phyloP scores from a whole-genome alignment of 257 asterid genomes.

The Haberlea rhodopensis region DNA sequence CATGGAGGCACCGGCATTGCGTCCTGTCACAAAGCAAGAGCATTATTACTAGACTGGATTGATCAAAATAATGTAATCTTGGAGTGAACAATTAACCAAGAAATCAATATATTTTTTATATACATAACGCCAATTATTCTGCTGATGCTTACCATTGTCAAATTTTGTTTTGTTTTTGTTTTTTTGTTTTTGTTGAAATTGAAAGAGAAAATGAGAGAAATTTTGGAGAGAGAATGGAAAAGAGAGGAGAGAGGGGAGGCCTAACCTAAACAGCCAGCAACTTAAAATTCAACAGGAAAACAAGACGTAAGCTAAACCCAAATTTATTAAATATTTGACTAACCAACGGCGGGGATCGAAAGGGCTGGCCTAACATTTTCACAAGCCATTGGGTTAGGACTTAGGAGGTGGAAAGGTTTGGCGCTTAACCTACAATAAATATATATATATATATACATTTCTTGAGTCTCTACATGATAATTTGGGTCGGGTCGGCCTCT shows the following conservation, averaged over 20 bases:
- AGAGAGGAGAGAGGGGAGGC: conserved; percentile 30
- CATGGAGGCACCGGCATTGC: conserved; percentile 82
- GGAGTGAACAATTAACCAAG: not conserved
- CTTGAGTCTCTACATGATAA: conserved; percentile 70
- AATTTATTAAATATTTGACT: conserved; percentile 28
- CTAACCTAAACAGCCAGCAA: conserved; percentile 84
- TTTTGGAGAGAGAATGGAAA: conserved; percentile 32
- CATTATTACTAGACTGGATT: not conserved
- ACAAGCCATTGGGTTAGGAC: conserved; percentile 57
- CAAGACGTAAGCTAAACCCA: conserved; percentile 34
- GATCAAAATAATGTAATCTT: not conserved
- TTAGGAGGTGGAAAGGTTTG: conserved; percentile 40
- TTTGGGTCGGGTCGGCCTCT: conserved; percentile 48
- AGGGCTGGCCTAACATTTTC: conserved; percentile 39
- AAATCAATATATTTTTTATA: not conserved
- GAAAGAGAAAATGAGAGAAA: conserved; percentile 18
- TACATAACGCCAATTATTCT: not conserved
- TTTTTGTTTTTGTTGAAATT: too few species aligned
- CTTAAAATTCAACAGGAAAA: conserved; percentile 65
- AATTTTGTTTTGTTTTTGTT: too few species aligned
- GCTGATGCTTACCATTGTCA: conserved; percentile 29
- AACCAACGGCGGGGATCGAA: conserved; percentile 37
- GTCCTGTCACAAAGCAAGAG: conserved; percentile 29
- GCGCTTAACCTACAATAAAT: conserved; percentile 81
- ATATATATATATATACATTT: conserved; percentile 44